These are phyloP conservation scores for Coemansia sp. DNA, from an alignment of 192 early-diverging fungal genomes.

Conservation along the genomic window DNA sequence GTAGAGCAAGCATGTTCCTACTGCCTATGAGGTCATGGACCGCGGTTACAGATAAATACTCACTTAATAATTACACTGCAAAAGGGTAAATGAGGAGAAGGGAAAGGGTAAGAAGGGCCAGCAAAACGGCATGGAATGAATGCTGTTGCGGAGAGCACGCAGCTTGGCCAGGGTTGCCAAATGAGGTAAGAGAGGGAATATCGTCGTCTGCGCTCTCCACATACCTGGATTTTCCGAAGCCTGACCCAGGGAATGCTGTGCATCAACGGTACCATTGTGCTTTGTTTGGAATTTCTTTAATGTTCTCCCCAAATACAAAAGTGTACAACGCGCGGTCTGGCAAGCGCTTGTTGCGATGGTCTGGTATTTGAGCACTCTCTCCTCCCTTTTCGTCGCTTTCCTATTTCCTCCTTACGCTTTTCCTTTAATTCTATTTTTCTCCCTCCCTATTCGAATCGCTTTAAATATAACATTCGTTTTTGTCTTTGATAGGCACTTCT, in stretches of 20 bases:
- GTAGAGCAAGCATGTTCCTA: background rate
- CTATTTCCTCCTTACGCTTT: conserved; percentile 7
- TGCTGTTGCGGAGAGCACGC: background rate
- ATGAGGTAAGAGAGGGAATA: background rate
- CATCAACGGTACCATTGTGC: no score
- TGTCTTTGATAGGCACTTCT: conserved; percentile 10
- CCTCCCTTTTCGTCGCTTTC: background rate
- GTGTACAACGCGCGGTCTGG: no score
- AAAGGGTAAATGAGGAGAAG: background rate
- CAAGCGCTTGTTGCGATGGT: no score
- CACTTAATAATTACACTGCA: no score
- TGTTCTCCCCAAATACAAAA: no score
- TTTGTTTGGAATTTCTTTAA: background rate
- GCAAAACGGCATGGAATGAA: background rate
- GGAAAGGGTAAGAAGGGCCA: background rate
- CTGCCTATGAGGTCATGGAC: background rate
- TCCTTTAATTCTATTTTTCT: conserved; percentile 9
- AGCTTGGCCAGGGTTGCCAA: background rate
- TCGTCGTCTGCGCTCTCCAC: background rate
- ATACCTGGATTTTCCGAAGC: no score
- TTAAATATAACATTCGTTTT: background rate
- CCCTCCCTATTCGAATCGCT: background rate
- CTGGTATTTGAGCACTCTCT: no score
- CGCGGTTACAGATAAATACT: background rate
- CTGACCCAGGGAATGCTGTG: no score